phyloP scores from a whole-genome alignment of 1,284 basidiomycete genomes.

The Tilletia indica region DNA sequence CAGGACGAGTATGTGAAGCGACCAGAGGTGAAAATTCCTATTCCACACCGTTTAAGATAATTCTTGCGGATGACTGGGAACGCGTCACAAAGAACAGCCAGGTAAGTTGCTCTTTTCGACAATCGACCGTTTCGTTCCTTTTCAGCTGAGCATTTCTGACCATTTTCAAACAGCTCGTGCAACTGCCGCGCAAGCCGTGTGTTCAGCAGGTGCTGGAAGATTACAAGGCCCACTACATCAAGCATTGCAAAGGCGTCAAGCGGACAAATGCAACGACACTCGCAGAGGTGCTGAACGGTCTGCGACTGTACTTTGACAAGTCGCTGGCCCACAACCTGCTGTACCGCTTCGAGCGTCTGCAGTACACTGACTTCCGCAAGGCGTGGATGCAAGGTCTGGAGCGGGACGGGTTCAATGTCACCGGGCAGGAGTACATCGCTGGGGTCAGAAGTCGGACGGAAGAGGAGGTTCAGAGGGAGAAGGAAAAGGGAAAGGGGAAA shows the following conservation, averaged over 20 bases:
- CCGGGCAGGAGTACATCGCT: background rate
- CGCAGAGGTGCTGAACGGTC: slow-evolving; percentile 79
- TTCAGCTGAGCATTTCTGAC: background rate
- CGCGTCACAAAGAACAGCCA: slow-evolving; percentile 86
- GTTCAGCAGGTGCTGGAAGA: slow-evolving; percentile 76
- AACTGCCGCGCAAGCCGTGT: slow-evolving; percentile 77
- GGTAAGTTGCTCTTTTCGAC: background rate
- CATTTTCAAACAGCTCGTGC: slow-evolving; percentile 67
- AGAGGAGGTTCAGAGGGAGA: slow-evolving; percentile 57
- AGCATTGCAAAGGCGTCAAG: slow-evolving; percentile 3
- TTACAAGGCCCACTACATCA: slow-evolving; percentile 60
- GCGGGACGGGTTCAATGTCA: slow-evolving; percentile 10
- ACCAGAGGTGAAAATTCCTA: slow-evolving; percentile 83
- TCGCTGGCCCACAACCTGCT: slow-evolving; percentile 84
- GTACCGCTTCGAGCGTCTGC: slow-evolving; percentile 88
- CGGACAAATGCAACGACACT: slow-evolving; percentile 58
- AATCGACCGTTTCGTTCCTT: background rate
- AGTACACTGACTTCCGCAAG: slow-evolving; percentile 80
- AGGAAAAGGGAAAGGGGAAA: slow-evolving; percentile 16
- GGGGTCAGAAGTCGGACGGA: slow-evolving; percentile 12
- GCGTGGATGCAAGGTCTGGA: slow-evolving; percentile 56
- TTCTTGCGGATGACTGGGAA: slow-evolving; percentile 95
- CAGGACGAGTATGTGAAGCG: slow-evolving; percentile 66
- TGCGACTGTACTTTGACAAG: slow-evolving; percentile 91
- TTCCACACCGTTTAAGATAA: slow-evolving; percentile 82